A percentile compares a stretch with the other conserved stretches of the same genome.
phyloP scores from a whole-genome alignment of 176 grass and related monocot species.

The Oryza longistaminata region DNA sequence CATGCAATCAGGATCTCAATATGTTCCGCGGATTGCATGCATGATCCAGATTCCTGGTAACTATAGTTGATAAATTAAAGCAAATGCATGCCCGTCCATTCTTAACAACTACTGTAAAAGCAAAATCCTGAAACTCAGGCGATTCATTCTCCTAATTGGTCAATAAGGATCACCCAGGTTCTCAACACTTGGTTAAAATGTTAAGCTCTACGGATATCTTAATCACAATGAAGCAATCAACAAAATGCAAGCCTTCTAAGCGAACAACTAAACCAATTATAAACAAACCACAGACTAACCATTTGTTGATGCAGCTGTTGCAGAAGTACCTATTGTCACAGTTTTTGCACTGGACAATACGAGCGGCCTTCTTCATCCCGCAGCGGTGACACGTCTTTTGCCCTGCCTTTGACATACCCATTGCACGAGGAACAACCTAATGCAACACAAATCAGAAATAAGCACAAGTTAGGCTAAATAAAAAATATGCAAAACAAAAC shows the following conservation, averaged over 20 bases:
- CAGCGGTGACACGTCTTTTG: constrained; percentile 73
- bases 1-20: not conserved
- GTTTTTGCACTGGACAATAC: constrained; percentile 60
- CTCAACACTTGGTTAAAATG: not conserved
- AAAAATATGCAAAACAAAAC: constrained; percentile 27
- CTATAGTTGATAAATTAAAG: not conserved
- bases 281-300: constrained; percentile 39
- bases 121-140: not conserved
- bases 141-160: not conserved
- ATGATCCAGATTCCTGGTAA: not conserved
- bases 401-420: constrained; percentile 48
- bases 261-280: constrained; percentile 2
- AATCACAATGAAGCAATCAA: constrained; percentile 12
- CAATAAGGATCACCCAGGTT: not conserved
- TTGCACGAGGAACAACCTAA: constrained; percentile 68
- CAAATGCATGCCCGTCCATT: not conserved
- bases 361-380: constrained; percentile 51
- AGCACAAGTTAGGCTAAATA: constrained; percentile 3
- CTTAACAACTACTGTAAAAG: not conserved
- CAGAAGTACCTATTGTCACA: constrained; percentile 78
- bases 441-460: constrained; percentile 14
- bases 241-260: constrained; percentile 10
- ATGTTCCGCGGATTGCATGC: not conserved
- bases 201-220: not conserved
- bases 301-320: constrained; percentile 79